Percentiles rank a stretch among this genome's conserved stretches.
Evolutionary conservation across 169 alveolate species (phyloP).

Genomic region (Cryptosporidium canis): DNA sequence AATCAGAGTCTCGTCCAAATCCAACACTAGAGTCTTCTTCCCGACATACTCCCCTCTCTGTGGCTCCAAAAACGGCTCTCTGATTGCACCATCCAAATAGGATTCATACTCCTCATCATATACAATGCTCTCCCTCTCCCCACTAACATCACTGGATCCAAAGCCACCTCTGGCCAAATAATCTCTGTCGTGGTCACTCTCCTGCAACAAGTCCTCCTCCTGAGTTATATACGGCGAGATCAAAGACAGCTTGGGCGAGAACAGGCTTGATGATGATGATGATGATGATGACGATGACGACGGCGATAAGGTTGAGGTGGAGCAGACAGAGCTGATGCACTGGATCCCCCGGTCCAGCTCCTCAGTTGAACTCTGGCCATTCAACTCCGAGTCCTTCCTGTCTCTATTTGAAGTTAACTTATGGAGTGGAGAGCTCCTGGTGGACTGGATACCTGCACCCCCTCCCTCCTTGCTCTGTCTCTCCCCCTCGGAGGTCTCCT

Average conservation of each 20-base stretch:
- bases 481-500: not conserved
- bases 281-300: not conserved
- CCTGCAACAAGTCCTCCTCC: not conserved
- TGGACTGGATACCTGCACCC: not conserved
- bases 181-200: not conserved
- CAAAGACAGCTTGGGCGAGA: not conserved
- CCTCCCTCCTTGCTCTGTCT: not conserved
- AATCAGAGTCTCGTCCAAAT: constrained; percentile 82
- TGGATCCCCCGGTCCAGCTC: not conserved
- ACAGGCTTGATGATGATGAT: not conserved
- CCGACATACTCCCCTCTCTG: constrained; percentile 71
- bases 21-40: constrained; percentile 79
- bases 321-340: not conserved
- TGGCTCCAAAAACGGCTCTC: constrained; percentile 64
- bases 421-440: not conserved
- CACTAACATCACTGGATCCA: not conserved
- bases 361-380: not conserved
- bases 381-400: not conserved
- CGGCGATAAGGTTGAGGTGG: not conserved
- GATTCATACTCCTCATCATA: constrained; percentile 19
- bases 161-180: not conserved
- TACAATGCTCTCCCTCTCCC: constrained; percentile 19
- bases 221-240: constrained; percentile 1
- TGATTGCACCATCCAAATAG: not conserved
- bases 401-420: not conserved